Base-by-base conservation (phyloP, 202 grass and related monocot genomes). In the Eragrostis tef region DNA sequence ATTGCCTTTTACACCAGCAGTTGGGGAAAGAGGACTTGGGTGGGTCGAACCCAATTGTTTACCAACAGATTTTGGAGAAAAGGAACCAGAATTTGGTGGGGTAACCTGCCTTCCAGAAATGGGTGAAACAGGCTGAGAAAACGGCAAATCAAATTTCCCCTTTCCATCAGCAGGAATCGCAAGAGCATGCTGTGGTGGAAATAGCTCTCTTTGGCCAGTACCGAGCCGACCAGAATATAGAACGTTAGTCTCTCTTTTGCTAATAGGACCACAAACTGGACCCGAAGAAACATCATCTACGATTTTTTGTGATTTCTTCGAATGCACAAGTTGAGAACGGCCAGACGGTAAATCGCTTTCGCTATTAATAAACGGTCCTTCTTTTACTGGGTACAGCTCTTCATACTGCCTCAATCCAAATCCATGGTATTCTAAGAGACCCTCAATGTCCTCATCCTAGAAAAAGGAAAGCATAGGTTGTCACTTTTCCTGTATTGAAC, bases 381-480 rank as follows among this genome's bases (percentile, higher is more conserved):
- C 88, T 89, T 94, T 98, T 66, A 98, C 92, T 61, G 93, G 78
- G 82, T 93, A 98, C 7, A 59, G 51, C 74, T 91, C 92, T 75
- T 98, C 90, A 90, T 91, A 98, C 64, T 84, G 78, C 77, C 90
- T 94, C 65, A 88, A 78, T 64, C 81, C 88, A 87, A 94, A 90
- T 70, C 95, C 92, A 91, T 98, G 88, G 76, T 89, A 84, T 50
- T 94, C 79, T 74, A 94, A 36, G 60, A 98, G 86, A 84, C 65
- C 88, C 64, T 83, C 84, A 26, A 91, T 79, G 70, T 93, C 77
- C 69, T 98, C 95, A 1, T 86, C 92, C 95, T 98, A 54, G 65
- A 85, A 75, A 52, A 84, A 84, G 77, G 41, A 41, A 64, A 26
- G n/a, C 36, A 27, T 70, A 64, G 75, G 57, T 39, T 71, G 78